phyloP scores from a whole-genome alignment of 164 flowering plant species.

The Dillenia turbinata region DNA sequence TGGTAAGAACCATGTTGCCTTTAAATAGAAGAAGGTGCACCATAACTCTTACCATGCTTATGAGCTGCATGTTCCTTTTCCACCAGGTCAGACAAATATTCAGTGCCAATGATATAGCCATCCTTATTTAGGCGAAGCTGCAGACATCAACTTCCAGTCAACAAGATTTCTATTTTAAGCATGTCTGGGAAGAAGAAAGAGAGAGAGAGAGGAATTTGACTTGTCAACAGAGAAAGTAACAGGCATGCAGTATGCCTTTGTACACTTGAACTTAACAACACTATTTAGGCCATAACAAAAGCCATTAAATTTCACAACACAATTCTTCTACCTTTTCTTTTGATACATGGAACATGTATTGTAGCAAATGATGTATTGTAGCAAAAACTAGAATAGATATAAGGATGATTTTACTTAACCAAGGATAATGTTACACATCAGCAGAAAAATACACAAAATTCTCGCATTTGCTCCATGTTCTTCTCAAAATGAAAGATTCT shows the following conservation, averaged over 20 bases:
- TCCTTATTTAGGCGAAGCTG: conserved; percentile 82
- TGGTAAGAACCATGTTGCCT: no score
- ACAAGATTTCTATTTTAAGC: background rate
- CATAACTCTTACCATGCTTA: conserved; percentile 59
- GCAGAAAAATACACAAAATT: background rate
- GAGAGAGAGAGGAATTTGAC: background rate
- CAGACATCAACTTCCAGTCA: conserved; percentile 15
- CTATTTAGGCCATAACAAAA: no score
- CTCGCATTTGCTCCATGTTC: no score
- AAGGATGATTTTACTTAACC: no score
- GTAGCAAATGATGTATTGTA: no score
- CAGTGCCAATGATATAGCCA: conserved; percentile 89
- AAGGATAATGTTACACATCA: no score
- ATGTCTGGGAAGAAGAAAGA: background rate
- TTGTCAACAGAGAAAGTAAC: background rate
- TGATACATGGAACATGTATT: no score
- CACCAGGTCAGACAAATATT: conserved; percentile 87
- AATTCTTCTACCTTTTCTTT: no score
- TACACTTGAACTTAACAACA: no score
- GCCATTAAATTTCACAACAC: no score
- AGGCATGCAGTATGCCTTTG: background rate
- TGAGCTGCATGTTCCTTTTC: conserved; percentile 74
- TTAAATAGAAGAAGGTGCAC: background rate
- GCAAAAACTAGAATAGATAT: no score
- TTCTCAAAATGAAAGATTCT: no score